A percentile compares a stretch with the other conserved stretches of the same genome.
These are phyloP conservation scores for Platanthera zijinensis DNA, from an alignment of 106 monocot species.

Conservation along the genomic window DNA sequence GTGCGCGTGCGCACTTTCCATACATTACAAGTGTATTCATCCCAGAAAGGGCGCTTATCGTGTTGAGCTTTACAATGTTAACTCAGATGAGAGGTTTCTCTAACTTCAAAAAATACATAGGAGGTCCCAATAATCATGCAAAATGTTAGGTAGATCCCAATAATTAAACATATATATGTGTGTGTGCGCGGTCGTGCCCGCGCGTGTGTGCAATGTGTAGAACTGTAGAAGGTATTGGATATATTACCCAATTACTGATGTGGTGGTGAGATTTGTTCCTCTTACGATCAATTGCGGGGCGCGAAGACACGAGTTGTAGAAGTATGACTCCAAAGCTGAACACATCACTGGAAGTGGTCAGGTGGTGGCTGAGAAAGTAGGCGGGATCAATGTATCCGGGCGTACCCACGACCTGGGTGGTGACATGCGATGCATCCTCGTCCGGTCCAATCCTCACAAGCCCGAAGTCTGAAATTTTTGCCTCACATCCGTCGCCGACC, in stretches of 20 bases:
- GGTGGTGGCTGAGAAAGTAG: constrained; percentile 23
- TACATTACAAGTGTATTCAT: no score
- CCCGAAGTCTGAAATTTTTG: constrained; percentile 28
- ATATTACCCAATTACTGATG: constrained; percentile 23
- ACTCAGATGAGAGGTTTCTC: no score
- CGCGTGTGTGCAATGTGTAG: no score
- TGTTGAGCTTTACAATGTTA: no score
- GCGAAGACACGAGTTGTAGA: constrained; percentile 21
- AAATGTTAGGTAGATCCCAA: no score
- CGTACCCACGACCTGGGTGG: constrained; percentile 27
- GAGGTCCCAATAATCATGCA: no score
- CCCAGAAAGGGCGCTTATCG: no score
- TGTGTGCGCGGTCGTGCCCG: no score
- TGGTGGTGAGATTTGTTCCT: constrained; percentile 11
- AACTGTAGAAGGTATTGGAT: no score
- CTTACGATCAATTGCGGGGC: constrained; percentile 11
- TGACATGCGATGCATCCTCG: constrained; percentile 21
- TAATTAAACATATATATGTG: no score
- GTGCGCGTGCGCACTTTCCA: no score
- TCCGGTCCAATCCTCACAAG: constrained; percentile 20
- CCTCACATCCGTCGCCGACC: constrained; percentile 15
- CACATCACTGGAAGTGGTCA: constrained; percentile 27
- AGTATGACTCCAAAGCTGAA: constrained; percentile 33
- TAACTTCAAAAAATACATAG: no score
- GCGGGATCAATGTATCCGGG: constrained; percentile 29